Evolutionary conservation across 2,329 filamentous ascomycete species (phyloP).

Genomic region (Leptographium galeiforme): DNA sequence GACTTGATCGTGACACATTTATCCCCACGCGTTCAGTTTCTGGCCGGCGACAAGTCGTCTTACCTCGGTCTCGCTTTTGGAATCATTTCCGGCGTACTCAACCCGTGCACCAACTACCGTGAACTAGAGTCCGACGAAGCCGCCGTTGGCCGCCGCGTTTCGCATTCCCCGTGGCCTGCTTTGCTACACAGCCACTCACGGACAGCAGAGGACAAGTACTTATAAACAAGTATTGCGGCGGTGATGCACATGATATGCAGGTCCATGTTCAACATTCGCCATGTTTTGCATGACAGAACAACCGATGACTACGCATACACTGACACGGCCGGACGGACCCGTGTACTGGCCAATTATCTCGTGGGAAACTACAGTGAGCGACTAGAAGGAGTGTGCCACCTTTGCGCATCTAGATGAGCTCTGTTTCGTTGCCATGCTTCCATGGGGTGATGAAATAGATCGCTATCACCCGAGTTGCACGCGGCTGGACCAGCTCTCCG

Average conservation of each 20-base stretch:
- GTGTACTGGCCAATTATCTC: background rate
- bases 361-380: conserved; percentile 18
- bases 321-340: too few relatives aligned
- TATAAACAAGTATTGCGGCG: conserved; percentile 27
- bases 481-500: background rate
- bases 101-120: too few relatives aligned
- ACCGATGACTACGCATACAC: background rate
- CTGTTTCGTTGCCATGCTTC: conserved; percentile 26
- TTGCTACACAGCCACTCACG: conserved; percentile 12
- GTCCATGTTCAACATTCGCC: conserved; percentile 17
- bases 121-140: too few relatives aligned
- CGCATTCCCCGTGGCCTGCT: conserved; percentile 17
- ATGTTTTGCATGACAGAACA: conserved; percentile 9
- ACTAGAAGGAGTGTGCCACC: conserved; percentile 21
- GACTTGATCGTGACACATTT: too few relatives aligned
- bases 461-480: conserved; percentile 10
- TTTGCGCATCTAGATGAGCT: conserved; percentile 19
- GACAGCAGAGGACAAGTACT: conserved; percentile 29
- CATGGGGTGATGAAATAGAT: conserved; percentile 18
- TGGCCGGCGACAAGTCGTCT: too few relatives aligned
- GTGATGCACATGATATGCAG: conserved; percentile 27
- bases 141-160: too few relatives aligned
- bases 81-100: too few relatives aligned
- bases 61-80: too few relatives aligned
- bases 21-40: too few relatives aligned